Evolutionary conservation across 495 filamentous ascomycete genomes (phyloP), one percentile per base, ranked within the genome.

Genomic region (Penicillium canescens): DNA sequence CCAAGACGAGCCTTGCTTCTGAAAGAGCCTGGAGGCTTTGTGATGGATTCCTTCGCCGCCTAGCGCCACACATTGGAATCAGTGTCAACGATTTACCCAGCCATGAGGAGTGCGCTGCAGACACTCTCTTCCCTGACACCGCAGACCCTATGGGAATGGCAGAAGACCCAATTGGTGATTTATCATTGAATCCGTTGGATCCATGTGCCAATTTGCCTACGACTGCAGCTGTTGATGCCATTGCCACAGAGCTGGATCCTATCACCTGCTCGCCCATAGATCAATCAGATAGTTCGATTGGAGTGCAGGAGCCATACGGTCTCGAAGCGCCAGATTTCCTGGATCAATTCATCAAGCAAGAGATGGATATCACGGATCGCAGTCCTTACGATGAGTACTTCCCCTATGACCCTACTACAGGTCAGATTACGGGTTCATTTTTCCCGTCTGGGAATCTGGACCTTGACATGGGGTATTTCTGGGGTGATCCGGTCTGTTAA

Each of bases 21-120:
- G 66, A 77, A 47, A 69, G 76, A 55, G 80, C 81, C 37, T 82
- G 74, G 66, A 75, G 73, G 40, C 69, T 81, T 5, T 81, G 78
- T 42, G 75, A 79, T 44, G 67, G 70, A 18, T 69, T 81, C 37
- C 59, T 82, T 6, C 66, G 68, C 14, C 73, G 69, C n/a, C 69
- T 78, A 0, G 74, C 73, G 3, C 76, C 78, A 3, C 54, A 66
- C 21, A 42, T 70, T 34, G 61, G 62, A 31, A 60, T 69, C 26
- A 63, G 66, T 28, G 43, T 66, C 2, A 63, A 53, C 24, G 67
- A 71, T 9, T 50, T 68, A 14, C 60, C 69, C 1, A 50, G 52
- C 13, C 55, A 59, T 12, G 66, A 69, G 10, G 69, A 67, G 6
- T 56, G 56, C 12, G 49, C 56, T 12, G 11, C 43, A 7, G 24